A percentile compares a stretch with the other conserved stretches of the same genome.
Conservation (phyloP, 1,284 basidiomycete species). For the Pseudozyma sp. region DNA sequence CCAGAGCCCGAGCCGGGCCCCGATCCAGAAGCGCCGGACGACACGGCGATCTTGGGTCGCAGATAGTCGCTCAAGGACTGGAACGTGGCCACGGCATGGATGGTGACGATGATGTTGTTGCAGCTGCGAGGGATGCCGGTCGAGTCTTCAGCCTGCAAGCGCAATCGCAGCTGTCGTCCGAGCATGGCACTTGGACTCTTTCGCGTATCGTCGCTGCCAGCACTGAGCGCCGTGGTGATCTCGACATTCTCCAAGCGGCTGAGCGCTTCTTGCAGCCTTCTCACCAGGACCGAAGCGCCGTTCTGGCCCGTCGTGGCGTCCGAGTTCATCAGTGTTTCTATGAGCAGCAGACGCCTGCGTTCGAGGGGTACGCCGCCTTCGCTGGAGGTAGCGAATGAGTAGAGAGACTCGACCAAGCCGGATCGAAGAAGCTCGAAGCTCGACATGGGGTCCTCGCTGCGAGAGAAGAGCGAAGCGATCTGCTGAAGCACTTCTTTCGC, state of each 20-base stretch:
- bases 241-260: constrained; percentile 63
- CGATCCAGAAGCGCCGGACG: constrained; percentile 71
- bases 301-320: constrained; percentile 24
- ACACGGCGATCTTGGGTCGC: constrained; percentile 58
- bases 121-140: constrained; percentile 58
- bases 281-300: constrained; percentile 50
- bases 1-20: constrained; percentile 72
- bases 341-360: constrained; percentile 48
- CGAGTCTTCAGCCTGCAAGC: constrained; percentile 61
- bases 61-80: constrained; percentile 65
- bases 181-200: constrained; percentile 56
- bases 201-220: constrained; percentile 49
- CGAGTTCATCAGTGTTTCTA: constrained; percentile 44
- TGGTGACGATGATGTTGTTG: constrained; percentile 63
- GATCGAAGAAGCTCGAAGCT: constrained; percentile 96
- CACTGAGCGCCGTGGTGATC: constrained; percentile 56
- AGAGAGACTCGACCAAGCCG: constrained; percentile 87
- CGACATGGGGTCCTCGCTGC: constrained; percentile 79
- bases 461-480: constrained; percentile 82
- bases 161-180: constrained; percentile 60
- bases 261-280: constrained; percentile 62
- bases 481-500: constrained; percentile 74
- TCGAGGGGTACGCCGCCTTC: constrained; percentile 35
- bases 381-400: constrained; percentile 80
- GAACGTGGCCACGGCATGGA: constrained; percentile 67